Evolutionary conservation across 2,329 filamentous ascomycete species (phyloP), one percentile per base, ranked within the genome.

Genomic region (Cladosporium colombiae): DNA sequence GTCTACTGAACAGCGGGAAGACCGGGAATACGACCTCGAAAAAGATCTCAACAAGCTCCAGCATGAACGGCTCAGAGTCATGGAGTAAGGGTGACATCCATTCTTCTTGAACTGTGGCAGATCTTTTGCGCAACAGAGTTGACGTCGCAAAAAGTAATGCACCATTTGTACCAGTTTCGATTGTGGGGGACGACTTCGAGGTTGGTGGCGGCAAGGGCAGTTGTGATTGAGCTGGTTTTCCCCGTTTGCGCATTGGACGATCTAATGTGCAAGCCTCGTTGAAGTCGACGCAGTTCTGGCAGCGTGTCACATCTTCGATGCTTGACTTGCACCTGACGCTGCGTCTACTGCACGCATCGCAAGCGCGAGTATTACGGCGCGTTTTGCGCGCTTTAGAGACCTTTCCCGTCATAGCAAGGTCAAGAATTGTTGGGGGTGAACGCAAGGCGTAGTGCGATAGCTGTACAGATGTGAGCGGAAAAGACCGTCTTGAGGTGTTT

Each of bases 11-110:
- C 40, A 83, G 74, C 6, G 82, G 82, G 65, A 84, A 82, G 49
- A 83, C 82, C 7, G 82, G 82, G 72, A 83, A 84, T 10, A 83
- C 80, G 57, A 82, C 79, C 68, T 83, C 81, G 69, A 83, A 82
- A 72, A 83, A 84, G 6, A 83, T 74, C 25, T 81, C 76, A 7
- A 81, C 76, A n/a, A 83, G 75, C 65, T 79, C 78, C 66, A 75
- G 73, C 35, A 82, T 77, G 37, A 75, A 74, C 37, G 71, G 73
- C 65, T 79, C 74, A 68, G 72, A 73, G 31, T 74, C 50, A 23
- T 3, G 23, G 13, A 40, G 40, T 14, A 35, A 7, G 21, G 29
- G 35, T 56, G 33, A n/a, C 16, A 52, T 16, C 46, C 46, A 52
- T 23, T 53, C 21, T 21, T 62, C 21, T 13, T 62, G 25, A 14